Evolutionary conservation across 2,329 filamentous ascomycete genomes (phyloP).

Genomic region (Colletotrichum ledebouriae): DNA sequence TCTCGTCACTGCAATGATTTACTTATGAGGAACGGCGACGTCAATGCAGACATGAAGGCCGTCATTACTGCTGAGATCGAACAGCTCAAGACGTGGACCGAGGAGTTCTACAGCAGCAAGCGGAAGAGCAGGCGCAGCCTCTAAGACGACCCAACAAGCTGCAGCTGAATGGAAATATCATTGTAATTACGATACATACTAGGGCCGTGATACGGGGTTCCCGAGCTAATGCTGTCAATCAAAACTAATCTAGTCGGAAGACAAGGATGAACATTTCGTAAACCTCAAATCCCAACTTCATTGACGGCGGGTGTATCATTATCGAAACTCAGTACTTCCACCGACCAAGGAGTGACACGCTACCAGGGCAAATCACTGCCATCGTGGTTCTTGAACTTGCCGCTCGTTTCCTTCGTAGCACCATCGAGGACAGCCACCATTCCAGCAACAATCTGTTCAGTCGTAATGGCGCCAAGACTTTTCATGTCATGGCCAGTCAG

Average conservation of each 20-base stretch:
- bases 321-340: too few species aligned
- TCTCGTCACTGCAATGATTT: slow-evolving; percentile 70
- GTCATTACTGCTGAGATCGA: slow-evolving; percentile 61
- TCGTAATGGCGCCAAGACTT: slow-evolving; percentile 37
- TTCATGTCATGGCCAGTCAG: slow-evolving; percentile 4
- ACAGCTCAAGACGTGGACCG: slow-evolving; percentile 67
- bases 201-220: too few species aligned
- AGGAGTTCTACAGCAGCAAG: slow-evolving; percentile 57
- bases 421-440: slow-evolving; percentile 23
- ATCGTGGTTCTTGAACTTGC: slow-evolving; percentile 40
- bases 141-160: background rate
- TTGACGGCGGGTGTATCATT: too few species aligned
- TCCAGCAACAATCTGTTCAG: slow-evolving; percentile 41
- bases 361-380: slow-evolving; percentile 37
- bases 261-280: too few species aligned
- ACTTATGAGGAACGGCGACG: slow-evolving; percentile 57
- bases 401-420: slow-evolving; percentile 29
- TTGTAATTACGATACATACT: too few species aligned
- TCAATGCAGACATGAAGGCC: slow-evolving; percentile 58
- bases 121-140: slow-evolving; percentile 7
- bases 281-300: too few species aligned
- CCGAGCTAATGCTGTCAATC: too few species aligned
- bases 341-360: background rate
- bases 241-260: too few species aligned
- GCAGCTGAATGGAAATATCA: background rate